These are phyloP conservation scores for Pleurotus pulmonarius DNA, from an alignment of 768 basidiomycete genomes.

Conservation along the genomic window DNA sequence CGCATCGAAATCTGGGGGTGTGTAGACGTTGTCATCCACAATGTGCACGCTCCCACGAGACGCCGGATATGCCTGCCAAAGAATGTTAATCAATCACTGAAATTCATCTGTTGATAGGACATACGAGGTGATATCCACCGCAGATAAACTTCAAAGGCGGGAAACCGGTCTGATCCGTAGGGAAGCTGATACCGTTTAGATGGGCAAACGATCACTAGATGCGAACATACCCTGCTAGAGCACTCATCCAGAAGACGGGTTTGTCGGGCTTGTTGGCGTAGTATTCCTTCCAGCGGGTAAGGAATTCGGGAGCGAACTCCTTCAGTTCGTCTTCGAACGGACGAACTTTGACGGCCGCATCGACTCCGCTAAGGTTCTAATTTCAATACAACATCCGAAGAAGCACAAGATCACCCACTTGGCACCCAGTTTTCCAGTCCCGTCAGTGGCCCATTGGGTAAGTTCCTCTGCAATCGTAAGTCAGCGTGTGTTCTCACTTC, in stretches of 20 bases:
- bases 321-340: constrained; percentile 30
- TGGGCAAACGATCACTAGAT: no score
- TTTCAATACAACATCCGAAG: neutral
- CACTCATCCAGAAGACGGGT: constrained; percentile 28
- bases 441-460: constrained; percentile 25
- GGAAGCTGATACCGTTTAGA: neutral
- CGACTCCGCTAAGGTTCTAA: constrained; percentile 23
- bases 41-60: constrained; percentile 34
- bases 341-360: constrained; percentile 36
- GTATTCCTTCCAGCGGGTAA: constrained; percentile 27
- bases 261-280: constrained; percentile 36
- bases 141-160: constrained; percentile 18
- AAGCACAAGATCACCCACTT: constrained; percentile 21
- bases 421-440: constrained; percentile 29
- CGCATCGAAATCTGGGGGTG: constrained; percentile 28
- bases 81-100: neutral
- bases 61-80: constrained; percentile 25
- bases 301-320: constrained; percentile 32
- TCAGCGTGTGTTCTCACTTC: neutral
- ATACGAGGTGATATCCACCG: constrained; percentile 19
- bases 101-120: neutral
- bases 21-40: constrained; percentile 21
- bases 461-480: neutral
- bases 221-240: constrained; percentile 22
- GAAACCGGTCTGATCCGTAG: constrained; percentile 7